Conservation (phyloP, 202 grass and related monocot genomes). For the Digitaria exilis region DNA sequence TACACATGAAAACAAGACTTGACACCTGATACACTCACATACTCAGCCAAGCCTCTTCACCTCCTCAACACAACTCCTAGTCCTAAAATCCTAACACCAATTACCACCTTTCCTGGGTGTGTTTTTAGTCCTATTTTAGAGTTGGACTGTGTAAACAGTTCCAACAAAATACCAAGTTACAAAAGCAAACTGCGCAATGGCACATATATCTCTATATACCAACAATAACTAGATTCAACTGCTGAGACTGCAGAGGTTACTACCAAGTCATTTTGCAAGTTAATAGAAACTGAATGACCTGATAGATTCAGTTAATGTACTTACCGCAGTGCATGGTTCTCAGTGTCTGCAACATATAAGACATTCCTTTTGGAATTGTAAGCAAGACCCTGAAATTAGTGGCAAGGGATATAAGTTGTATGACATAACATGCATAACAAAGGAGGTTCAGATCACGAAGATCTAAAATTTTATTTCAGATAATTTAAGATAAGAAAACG, state of each 20-base stretch:
- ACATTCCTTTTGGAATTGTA: conserved; percentile 93
- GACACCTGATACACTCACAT: neutral
- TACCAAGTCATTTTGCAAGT: neutral
- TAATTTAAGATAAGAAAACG: conserved; percentile 29
- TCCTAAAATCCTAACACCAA: neutral
- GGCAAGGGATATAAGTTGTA: conserved; percentile 17
- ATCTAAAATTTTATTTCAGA: conserved; percentile 22
- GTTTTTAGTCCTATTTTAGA: neutral
- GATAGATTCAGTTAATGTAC: conserved; percentile 29
- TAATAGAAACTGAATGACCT: conserved; percentile 27
- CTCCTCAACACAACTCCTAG: neutral
- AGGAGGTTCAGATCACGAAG: conserved; percentile 25
- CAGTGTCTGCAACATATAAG: conserved; percentile 95
- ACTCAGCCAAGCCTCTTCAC: neutral
- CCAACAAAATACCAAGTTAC: neutral
- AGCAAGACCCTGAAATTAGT: conserved; percentile 80
- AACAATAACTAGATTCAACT: neutral
- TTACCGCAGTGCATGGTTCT: conserved; percentile 95
- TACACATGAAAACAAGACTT: neutral
- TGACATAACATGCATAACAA: conserved; percentile 11
- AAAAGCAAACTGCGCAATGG: neutral
- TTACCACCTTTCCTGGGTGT: neutral
- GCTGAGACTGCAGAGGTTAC: neutral
- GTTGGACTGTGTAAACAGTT: neutral
- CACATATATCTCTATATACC: neutral